phyloP scores from a whole-genome alignment of 192 early-diverging fungal species.

The Chytriomyces hyalinus region DNA sequence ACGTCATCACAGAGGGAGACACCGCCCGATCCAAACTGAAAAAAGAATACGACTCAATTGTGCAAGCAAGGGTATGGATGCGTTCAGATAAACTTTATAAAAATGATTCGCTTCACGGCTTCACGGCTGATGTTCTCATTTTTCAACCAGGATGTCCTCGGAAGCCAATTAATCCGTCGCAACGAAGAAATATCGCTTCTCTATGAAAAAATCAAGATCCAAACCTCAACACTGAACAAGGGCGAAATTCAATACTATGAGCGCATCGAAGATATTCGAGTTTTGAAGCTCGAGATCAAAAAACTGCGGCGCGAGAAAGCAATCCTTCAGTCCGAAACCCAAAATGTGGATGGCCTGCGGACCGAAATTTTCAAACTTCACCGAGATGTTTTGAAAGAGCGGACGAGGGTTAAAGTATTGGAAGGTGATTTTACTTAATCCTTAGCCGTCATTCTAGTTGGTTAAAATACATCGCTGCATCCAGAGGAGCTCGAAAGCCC shows the following conservation, averaged over 20 bases:
- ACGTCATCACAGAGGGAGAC: constrained; percentile 61
- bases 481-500: constrained; percentile 68
- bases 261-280: constrained; percentile 66
- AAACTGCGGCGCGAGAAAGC: constrained; percentile 62
- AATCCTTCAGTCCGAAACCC: constrained; percentile 63
- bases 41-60: constrained; percentile 61
- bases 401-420: constrained; percentile 64
- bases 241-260: constrained; percentile 68
- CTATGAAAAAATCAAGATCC: constrained; percentile 69
- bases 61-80: constrained; percentile 57
- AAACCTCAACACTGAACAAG: constrained; percentile 64
- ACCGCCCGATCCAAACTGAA: constrained; percentile 56
- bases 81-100: not conserved
- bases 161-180: constrained; percentile 61
- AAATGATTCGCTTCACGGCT: not conserved
- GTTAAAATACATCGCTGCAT: no score
- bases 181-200: constrained; percentile 65
- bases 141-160: constrained; percentile 56
- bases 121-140: not conserved
- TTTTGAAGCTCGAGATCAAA: constrained; percentile 66
- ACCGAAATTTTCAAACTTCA: constrained; percentile 63
- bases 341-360: constrained; percentile 59
- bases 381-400: constrained; percentile 58
- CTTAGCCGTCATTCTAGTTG: not conserved
- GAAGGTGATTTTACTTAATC: constrained; percentile 48